Evolutionary conservation across 2,329 filamentous ascomycete species (phyloP).

Genomic region (Ascochyta clinopodiicola): DNA sequence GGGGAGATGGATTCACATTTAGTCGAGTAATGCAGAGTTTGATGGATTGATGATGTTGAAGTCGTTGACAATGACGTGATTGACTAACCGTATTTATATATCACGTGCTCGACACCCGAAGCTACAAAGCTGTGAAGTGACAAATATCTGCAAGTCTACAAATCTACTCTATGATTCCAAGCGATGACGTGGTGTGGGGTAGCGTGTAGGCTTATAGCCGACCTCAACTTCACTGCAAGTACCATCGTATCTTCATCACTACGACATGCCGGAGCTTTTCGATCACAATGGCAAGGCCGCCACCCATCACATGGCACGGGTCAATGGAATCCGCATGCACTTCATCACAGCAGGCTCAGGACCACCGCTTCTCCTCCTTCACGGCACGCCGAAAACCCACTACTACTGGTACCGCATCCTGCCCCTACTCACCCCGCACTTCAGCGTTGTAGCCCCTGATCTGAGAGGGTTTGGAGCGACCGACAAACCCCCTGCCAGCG

Average conservation of each 20-base stretch:
- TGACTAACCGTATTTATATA: not conserved
- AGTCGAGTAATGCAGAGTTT: not conserved
- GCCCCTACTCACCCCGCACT: constrained; percentile 44
- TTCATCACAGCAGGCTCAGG: constrained; percentile 31
- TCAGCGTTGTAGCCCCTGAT: constrained; percentile 48
- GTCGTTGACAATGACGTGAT: not conserved
- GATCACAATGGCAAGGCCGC: constrained; percentile 25
- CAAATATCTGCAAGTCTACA: no score
- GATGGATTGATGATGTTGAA: no score
- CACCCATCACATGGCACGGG: constrained; percentile 26
- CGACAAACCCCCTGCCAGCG: constrained; percentile 47
- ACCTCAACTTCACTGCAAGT: no score
- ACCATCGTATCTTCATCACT: no score
- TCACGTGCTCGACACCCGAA: no score
- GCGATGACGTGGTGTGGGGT: no score
- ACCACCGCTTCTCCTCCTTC: constrained; percentile 26
- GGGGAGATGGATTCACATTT: constrained; percentile 66
- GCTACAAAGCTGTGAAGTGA: no score
- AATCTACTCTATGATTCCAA: no score
- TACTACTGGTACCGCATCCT: constrained; percentile 49
- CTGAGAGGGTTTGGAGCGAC: constrained; percentile 50
- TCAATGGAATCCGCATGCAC: constrained; percentile 31
- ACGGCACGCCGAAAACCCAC: constrained; percentile 32
- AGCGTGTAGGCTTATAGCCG: no score
- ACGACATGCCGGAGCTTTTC: constrained; percentile 27